A percentile compares a stretch with the other conserved stretches of the same genome.
These are phyloP conservation scores for Venturia oleaginea DNA, from an alignment of 2,329 filamentous ascomycete genomes.

Conservation along the genomic window DNA sequence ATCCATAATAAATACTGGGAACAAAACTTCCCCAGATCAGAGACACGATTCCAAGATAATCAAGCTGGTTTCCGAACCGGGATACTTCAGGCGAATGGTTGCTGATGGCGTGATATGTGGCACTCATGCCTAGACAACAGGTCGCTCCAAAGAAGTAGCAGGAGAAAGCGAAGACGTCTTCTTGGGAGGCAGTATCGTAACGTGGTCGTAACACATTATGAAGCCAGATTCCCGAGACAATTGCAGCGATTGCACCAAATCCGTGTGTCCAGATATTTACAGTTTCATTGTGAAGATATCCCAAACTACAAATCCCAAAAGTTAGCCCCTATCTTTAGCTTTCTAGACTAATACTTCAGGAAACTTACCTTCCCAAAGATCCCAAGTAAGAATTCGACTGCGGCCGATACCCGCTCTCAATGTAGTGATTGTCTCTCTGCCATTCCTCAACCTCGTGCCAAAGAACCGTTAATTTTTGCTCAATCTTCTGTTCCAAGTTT, in stretches of 20 bases:
- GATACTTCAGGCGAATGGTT: conserved; percentile 77
- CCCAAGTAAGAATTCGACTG: conserved; percentile 50
- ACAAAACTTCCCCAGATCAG: conserved; percentile 89
- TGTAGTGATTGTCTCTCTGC: conserved; percentile 56
- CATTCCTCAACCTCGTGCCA: conserved; percentile 15
- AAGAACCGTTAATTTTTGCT: conserved; percentile 11
- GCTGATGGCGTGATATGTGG: conserved; percentile 72
- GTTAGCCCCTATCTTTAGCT: not conserved
- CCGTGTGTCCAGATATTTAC: conserved; percentile 68
- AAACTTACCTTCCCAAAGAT: conserved; percentile 41
- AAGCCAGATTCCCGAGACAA: conserved; percentile 42
- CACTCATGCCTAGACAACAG: conserved; percentile 38
- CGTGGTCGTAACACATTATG: conserved; percentile 52
- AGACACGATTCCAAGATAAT: conserved; percentile 88
- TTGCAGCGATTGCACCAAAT: conserved; percentile 54
- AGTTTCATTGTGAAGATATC: conserved; percentile 58
- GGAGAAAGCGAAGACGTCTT: conserved; percentile 29
- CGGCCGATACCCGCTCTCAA: conserved; percentile 56
- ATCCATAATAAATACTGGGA: conserved; percentile 59
- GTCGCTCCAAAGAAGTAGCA: conserved; percentile 33
- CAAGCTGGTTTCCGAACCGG: conserved; percentile 81
- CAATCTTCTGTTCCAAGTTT: conserved; percentile 8
- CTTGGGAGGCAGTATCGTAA: conserved; percentile 41
- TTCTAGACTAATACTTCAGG: not conserved
- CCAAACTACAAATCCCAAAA: conserved; percentile 29